Conservation (phyloP, 164 flowering plant species). For the Annona cherimola region DNA sequence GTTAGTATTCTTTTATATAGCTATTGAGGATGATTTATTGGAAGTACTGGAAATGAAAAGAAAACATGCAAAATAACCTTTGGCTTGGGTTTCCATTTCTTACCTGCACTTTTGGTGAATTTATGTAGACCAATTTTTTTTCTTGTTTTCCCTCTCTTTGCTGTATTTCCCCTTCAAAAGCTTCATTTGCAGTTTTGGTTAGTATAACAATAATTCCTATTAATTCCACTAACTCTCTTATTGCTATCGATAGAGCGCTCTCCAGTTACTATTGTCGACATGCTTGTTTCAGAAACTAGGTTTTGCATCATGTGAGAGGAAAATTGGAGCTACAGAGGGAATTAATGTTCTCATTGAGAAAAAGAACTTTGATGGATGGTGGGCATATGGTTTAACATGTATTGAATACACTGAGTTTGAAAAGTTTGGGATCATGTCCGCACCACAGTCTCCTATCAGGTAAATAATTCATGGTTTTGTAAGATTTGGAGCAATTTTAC, state of each 20-base stretch:
- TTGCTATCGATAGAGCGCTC: too few species aligned
- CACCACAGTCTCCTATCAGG: slow-evolving; percentile 42
- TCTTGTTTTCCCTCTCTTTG: too few species aligned
- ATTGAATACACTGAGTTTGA: slow-evolving; percentile 97
- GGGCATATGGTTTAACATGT: slow-evolving; percentile 93
- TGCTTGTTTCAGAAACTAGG: slow-evolving; percentile 70
- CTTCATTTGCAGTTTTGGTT: too few species aligned
- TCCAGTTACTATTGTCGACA: neutral
- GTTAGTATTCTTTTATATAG: too few species aligned
- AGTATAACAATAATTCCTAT: too few species aligned
- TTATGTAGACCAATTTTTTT: too few species aligned
- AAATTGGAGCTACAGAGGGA: slow-evolving; percentile 89
- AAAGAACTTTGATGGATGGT: slow-evolving; percentile 63
- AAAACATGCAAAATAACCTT: neutral
- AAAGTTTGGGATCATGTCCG: slow-evolving; percentile 58
- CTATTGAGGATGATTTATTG: neutral
- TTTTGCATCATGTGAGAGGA: slow-evolving; percentile 85
- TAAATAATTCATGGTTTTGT: slow-evolving; percentile 17
- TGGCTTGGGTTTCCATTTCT: neutral
- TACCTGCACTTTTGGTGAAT: neutral
- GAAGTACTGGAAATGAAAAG: neutral
- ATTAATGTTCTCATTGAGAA: slow-evolving; percentile 86
- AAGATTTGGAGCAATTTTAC: neutral
- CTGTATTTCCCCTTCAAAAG: neutral
- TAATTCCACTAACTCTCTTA: neutral